phyloP scores from a whole-genome alignment of 2,329 filamentous ascomycete genomes.

The Xylaria sp. region DNA sequence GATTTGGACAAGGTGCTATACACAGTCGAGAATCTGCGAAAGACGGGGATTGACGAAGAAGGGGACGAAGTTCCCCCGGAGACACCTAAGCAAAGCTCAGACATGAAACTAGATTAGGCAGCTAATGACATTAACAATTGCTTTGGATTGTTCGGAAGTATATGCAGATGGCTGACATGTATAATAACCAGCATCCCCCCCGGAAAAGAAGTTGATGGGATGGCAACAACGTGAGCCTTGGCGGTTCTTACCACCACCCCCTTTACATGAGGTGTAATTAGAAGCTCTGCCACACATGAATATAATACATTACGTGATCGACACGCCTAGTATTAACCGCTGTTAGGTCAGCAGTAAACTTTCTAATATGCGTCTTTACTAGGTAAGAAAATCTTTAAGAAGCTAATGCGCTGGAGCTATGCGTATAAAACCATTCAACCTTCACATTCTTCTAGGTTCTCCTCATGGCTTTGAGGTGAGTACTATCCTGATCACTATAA shows the following conservation, averaged over 20 bases:
- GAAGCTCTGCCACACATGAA: not conserved
- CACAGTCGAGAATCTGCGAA: slow-evolving; percentile 49
- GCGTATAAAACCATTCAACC: not conserved
- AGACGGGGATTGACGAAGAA: slow-evolving; percentile 46
- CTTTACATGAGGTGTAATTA: not conserved
- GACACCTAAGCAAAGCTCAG: slow-evolving; percentile 11
- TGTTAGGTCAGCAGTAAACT: not conserved
- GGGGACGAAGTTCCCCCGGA: slow-evolving; percentile 33
- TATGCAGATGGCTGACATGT: not conserved
- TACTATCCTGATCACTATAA: not conserved
- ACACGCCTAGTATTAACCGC: not conserved
- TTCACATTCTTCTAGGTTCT: not conserved
- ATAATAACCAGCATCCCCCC: not conserved
- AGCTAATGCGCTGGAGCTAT: too few species aligned
- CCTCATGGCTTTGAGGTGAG: not conserved
- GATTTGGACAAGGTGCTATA: slow-evolving; percentile 49
- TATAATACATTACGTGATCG: not conserved
- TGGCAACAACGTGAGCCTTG: not conserved
- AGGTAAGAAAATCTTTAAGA: not conserved
- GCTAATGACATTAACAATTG: not conserved
- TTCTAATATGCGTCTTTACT: not conserved
- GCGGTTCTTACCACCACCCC: not conserved
- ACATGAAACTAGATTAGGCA: slow-evolving; percentile 12
- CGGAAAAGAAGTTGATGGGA: not conserved
- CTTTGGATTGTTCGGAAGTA: not conserved